phyloP scores from a whole-genome alignment of 2,329 filamentous ascomycete genomes.

The Lecanicillium sp. region DNA sequence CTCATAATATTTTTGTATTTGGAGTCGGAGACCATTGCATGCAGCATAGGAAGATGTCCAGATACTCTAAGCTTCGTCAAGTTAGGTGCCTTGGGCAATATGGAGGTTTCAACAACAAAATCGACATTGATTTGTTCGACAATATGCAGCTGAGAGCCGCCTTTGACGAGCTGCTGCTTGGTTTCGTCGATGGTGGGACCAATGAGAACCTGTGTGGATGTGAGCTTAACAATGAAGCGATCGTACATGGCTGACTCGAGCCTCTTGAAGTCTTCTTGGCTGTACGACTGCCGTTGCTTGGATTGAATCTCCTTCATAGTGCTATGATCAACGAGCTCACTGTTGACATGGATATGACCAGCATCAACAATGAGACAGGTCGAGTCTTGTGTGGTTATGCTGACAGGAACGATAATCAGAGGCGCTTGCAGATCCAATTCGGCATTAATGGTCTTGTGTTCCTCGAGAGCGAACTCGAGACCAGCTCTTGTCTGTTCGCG shows the following conservation, averaged over 20 bases:
- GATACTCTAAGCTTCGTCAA: conserved; percentile 87
- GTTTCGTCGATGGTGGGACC: conserved; percentile 89
- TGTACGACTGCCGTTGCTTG: conserved; percentile 82
- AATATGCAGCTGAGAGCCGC: conserved; percentile 70
- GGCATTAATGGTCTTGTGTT: conserved; percentile 96
- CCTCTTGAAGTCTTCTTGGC: conserved; percentile 77
- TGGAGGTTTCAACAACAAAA: conserved; percentile 92
- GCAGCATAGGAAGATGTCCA: conserved; percentile 83
- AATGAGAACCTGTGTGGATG: conserved; percentile 91
- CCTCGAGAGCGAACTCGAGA: conserved; percentile 90
- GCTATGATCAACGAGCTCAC: conserved; percentile 86
- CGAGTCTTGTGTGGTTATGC: conserved; percentile 70
- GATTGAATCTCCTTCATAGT: conserved; percentile 83
- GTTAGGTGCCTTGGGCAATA: conserved; percentile 91
- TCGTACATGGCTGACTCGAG: conserved; percentile 96
- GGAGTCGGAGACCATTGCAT: conserved; percentile 83
- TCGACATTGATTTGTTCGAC: conserved; percentile 97
- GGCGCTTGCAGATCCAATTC: conserved; percentile 93
- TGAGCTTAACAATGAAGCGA: conserved; percentile 85
- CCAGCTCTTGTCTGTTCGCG: conserved; percentile 93
- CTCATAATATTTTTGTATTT: conserved; percentile 98
- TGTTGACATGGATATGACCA: conserved; percentile 89
- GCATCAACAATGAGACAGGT: conserved; percentile 93
- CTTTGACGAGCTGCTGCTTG: conserved; percentile 67
- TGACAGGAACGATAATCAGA: conserved; percentile 92